Evolutionary conservation across 2,329 filamentous ascomycete genomes (phyloP), one percentile per base, ranked within the genome.

Genomic region (Fusarium chaquense): DNA sequence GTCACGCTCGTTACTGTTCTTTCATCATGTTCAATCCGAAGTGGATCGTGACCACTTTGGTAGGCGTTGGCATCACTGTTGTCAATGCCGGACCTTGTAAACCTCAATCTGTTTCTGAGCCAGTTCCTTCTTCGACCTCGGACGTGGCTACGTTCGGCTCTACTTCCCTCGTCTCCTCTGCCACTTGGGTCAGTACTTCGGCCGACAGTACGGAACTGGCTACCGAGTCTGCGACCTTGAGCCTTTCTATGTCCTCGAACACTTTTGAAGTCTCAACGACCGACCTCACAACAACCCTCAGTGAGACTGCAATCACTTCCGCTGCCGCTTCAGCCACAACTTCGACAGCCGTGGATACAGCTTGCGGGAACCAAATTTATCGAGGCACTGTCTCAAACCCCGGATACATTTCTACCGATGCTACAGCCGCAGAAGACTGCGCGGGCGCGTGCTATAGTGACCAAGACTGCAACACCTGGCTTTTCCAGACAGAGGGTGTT

Each of bases 51-150:
- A n/a, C 36, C 36, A 12, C 36, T 38, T 40, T 20, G n/a, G n/a
- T 40, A 4, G 36, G 36, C 6, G 36, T 38, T n/a, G 11, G 36
- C 36, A 40, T 40, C 36, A 13, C 36, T n/a, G 36, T 9, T 2
- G 38, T 38, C 8, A 32, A 16, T 5, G 47, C 38, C 8, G 38
- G 56, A 20, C 56, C 47, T 15, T 58, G 56, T n/a, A 58, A 54
- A 3, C 38, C 11, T 11, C n/a, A 20, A 6, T 40, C 36, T 40
- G 3, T 20, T 6, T 40, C 36, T 4, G 47, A 22, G 6, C 16
- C 22, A 16, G 22, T 15, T 11, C 3, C 20, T 15, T 58, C 18
- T 33, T 22, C 36, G 5, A 22, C 46, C 3, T 22, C 13, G 6
- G 11, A 30, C 5, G 10, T 13, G 2, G 8, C 26, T 6, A 5